Evolutionary conservation across 2,329 filamentous ascomycete genomes (phyloP).

Genomic region (Cryphonectria radicalis): DNA sequence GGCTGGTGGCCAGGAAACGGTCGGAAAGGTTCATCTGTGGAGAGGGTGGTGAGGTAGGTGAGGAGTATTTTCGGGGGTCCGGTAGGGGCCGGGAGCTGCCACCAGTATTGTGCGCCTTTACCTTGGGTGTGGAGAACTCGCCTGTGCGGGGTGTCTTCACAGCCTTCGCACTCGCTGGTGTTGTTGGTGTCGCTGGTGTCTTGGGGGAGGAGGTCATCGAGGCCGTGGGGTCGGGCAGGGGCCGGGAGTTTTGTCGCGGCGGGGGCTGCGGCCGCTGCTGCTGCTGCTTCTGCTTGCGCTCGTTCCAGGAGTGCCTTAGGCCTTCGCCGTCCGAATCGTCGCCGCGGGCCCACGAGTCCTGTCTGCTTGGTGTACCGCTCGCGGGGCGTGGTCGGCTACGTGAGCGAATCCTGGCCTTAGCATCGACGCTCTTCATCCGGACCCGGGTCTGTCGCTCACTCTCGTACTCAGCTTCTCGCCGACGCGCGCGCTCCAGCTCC

Average conservation of each 20-base stretch:
- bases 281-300: constrained; percentile 44
- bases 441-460: constrained; percentile 58
- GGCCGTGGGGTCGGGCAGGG: constrained; percentile 46
- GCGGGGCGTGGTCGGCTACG: constrained; percentile 45
- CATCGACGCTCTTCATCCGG: constrained; percentile 36
- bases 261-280: constrained; percentile 39
- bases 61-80: constrained; percentile 46
- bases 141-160: constrained; percentile 41
- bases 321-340: constrained; percentile 59
- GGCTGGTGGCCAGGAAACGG: constrained; percentile 59
- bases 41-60: constrained; percentile 32
- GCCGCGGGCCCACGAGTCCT: constrained; percentile 67
- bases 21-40: constrained; percentile 54
- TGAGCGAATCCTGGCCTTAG: constrained; percentile 46
- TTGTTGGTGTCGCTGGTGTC: no score
- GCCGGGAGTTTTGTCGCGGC: constrained; percentile 40
- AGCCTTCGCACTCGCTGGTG: constrained; percentile 30
- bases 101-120: constrained; percentile 45
- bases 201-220: constrained; percentile 29
- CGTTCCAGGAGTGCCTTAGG: constrained; percentile 58
- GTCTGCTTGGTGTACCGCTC: constrained; percentile 49
- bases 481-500: constrained; percentile 64
- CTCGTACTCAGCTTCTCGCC: constrained; percentile 68
- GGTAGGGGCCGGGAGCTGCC: constrained; percentile 56
- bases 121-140: constrained; percentile 32